Evolutionary conservation across 75 land plant genomes (phyloP), one percentile per base, ranked within the genome.

Genomic region (Pinus taeda): DNA sequence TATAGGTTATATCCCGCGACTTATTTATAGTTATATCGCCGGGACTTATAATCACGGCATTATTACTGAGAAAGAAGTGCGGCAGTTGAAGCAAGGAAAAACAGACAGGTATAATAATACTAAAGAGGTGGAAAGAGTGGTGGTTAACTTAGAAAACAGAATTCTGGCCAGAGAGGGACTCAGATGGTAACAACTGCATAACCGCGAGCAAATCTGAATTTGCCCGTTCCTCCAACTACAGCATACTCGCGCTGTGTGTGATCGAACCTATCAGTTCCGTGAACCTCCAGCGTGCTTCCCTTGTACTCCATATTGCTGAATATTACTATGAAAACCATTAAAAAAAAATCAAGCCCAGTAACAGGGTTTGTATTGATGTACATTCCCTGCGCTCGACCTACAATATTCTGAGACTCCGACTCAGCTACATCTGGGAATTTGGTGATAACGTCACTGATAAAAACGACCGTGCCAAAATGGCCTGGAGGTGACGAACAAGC

Each of bases 141-240:
- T 45, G 53, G 7, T 45, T 9, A 45, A 45, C 53, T 45, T 45
- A n/a, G 53, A 45, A 0, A 45, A 45, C 53, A 7, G 53, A 45
- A 45, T 45, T 45, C 53, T 0, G 9, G 53, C 53, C 9, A 45
- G 53, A 45, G 9, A 45, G 53, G 53, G 9, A 45, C 7, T 45
- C 53, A 6, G 53, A n/a, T 45, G 1, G 9, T 45, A 45, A 6
- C 8, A 7, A 45, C 53, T 6, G 53, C 53, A 45, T 45, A 45
- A 8, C 83, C 83, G 11, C 76, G 76, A 13, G 83, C 83, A n/a
- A 81, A 72, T 13, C 83, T 22, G 20, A 82, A 80, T 6, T 60
- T 22, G 13, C 83, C 83, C 1, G 83, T 82, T 45, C 83, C 83
- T 30, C 83, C 83, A 39, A 81, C 56, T 22, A 82, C 77, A 12